Base-by-base conservation (phyloP, 345 rosid species). In the Firmiana major region DNA sequence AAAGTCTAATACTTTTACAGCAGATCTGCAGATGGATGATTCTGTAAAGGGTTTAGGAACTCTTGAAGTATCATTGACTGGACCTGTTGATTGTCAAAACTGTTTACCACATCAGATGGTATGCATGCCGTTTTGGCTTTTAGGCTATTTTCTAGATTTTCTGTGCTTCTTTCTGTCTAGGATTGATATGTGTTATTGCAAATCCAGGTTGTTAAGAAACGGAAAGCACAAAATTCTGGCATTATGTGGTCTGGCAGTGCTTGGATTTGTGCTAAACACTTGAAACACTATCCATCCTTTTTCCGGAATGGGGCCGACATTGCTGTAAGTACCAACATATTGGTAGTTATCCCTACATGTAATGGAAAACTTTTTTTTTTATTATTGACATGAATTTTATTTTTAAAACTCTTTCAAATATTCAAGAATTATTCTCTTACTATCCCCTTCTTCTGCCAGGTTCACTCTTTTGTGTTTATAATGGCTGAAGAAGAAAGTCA, bases 171-270 rank as follows among this genome's bases (percentile, higher is more conserved):
- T 63, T 72, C 57, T 77, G 57, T 40, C 54, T 71, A 70, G 12
- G 54, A 57, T 64, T 76, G 34, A 58, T 9, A 45, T 13, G 22
- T 40, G 43, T 66, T 57, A 60, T 73, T 46, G n/a, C 46, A 53
- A 45, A 69, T 71, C n/a, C 83, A 85, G 86, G 81, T 71, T 63
- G 71, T 43, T 7, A 82, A 87, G 80, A 87, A 77, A 69, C 68
- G 83, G 76, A 81, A 75, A 79, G 82, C 55, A 72, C 77, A 78
- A 49, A 63, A 68, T 64, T 75, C 74, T 31, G 78, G 79, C 72
- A 84, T 86, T 60, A 79, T 42, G 46, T 88, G 91, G 91, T 83
- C 83, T 19, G 87, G 89, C 73, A 77, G 22, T 78, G 79, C 88
- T 31, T 84, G 85, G 86, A 71, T 64, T 11, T 86, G 91, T 76